These are phyloP conservation scores for Didymella lethalis DNA, from an alignment of 2,329 filamentous ascomycete species.

Conservation along the genomic window DNA sequence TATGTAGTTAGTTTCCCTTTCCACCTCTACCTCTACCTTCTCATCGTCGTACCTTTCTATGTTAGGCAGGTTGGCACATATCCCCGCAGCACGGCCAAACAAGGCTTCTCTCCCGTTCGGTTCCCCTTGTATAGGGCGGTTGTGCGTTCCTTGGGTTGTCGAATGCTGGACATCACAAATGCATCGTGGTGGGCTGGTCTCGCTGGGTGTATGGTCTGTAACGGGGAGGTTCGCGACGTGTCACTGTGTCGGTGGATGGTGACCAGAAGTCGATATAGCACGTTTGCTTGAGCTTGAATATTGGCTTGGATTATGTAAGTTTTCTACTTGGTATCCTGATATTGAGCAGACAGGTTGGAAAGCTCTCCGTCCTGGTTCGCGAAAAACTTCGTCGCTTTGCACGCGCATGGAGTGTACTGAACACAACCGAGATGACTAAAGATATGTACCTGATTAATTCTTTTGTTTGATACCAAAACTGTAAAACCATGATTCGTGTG, in stretches of 20 bases:
- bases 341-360: neutral
- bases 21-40: no score
- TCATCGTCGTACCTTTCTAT: no score
- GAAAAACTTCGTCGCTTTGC: neutral
- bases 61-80: no score
- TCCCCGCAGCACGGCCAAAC: no score
- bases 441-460: neutral
- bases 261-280: neutral
- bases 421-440: neutral
- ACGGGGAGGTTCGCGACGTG: no score
- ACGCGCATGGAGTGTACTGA: neutral
- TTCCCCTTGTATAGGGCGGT: no score
- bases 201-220: no score
- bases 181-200: no score
- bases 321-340: neutral
- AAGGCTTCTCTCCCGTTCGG: no score
- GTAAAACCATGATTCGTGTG: neutral
- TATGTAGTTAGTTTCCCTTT: no score
- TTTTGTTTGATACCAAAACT: neutral
- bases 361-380: neutral
- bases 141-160: no score
- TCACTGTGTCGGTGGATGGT: neutral
- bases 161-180: no score
- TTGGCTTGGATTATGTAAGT: neutral
- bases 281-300: neutral